Percentiles rank a stretch among this genome's conserved stretches.
phyloP scores from a whole-genome alignment of 2,329 filamentous ascomycete genomes.

The Pezicula carpinea region DNA sequence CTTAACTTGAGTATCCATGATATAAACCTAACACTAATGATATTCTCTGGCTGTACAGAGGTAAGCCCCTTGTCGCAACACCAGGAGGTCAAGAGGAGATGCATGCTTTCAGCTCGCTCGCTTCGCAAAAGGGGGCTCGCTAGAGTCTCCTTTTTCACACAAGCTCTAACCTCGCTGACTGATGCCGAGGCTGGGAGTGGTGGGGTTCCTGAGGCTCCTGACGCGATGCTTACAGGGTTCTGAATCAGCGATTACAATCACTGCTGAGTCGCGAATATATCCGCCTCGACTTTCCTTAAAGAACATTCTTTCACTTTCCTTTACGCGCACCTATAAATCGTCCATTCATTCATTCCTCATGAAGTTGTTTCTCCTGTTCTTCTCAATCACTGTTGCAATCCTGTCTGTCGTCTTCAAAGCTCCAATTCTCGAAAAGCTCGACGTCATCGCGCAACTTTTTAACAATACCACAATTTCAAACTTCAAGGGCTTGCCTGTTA shows the following conservation, averaged over 20 bases:
- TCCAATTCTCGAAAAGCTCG: slow-evolving; percentile 14
- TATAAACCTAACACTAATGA: too few species aligned
- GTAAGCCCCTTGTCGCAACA: too few species aligned
- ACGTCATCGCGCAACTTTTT: slow-evolving; percentile 12
- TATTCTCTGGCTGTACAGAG: too few species aligned
- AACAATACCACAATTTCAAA: slow-evolving; percentile 11
- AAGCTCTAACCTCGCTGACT: too few species aligned
- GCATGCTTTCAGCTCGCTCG: too few species aligned
- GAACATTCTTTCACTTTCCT: slow-evolving; percentile 18
- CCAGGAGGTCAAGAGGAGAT: too few species aligned
- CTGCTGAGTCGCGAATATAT: neutral
- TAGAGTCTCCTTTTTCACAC: too few species aligned
- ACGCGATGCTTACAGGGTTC: neutral
- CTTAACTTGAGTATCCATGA: too few species aligned
- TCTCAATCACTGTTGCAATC: slow-evolving; percentile 22
- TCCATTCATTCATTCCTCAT: slow-evolving; percentile 14
- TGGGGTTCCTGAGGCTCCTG: too few species aligned
- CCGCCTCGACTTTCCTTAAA: neutral
- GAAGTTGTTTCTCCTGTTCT: slow-evolving; percentile 22
- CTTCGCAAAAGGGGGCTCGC: too few species aligned
- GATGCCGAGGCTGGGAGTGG: too few species aligned
- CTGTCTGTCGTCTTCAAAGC: slow-evolving; percentile 23
- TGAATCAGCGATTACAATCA: neutral
- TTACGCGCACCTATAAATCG: slow-evolving; percentile 13
- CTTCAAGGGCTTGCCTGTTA: slow-evolving; percentile 13